Evolutionary conservation across 805 yeast genomes (phyloP), one percentile per base, ranked within the genome.

Genomic region (Cyberlindnera suaveolens): DNA sequence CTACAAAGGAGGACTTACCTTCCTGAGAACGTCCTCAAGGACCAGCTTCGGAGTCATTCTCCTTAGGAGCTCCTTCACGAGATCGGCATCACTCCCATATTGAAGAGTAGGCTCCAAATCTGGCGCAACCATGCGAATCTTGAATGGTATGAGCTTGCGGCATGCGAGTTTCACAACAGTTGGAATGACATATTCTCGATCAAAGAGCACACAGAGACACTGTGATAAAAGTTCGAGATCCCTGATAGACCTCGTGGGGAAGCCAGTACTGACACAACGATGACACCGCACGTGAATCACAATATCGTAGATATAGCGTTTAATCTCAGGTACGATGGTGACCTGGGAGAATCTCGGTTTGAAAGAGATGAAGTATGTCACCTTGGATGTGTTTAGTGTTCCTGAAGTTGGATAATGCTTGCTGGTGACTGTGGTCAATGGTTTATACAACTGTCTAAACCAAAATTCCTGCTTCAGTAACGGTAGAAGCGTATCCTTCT

Each of bases 221-320:
- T 66, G 61, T 2, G 68, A 62, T 41, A 68, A 56, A 9, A 52
- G 42, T 23, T 68, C 72, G 31, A 78, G 58, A 39, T 77, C 80
- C 3, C 54, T 45, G 10, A 71, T 56, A 3, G 73, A 62, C 40
- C 60, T 56, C 0, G 82, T 76, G 1, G 80, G 71, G 0, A 79
- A 54, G 0, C 86, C 86, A 1, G 70, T 66, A 3, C 58, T 48
- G 5, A 78, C 77, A 56, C 77, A 70, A 34, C 86, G 55, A 51
- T 80, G 82, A 41, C 70, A 68, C 36, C 87, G 62, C 2, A 74
- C 51, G 51, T 70, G 75, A 3, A 79, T 64, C 3, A 77, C 57
- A 13, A 81, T 66, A 54, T 80, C 85, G 47, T 77, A 75, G 46
- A 77, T 69, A 50, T 80, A 81, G 5, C 81, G 57, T 36, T 56